phyloP scores from a whole-genome alignment of 768 basidiomycete genomes.

The Kwoniella newhampshirensis region DNA sequence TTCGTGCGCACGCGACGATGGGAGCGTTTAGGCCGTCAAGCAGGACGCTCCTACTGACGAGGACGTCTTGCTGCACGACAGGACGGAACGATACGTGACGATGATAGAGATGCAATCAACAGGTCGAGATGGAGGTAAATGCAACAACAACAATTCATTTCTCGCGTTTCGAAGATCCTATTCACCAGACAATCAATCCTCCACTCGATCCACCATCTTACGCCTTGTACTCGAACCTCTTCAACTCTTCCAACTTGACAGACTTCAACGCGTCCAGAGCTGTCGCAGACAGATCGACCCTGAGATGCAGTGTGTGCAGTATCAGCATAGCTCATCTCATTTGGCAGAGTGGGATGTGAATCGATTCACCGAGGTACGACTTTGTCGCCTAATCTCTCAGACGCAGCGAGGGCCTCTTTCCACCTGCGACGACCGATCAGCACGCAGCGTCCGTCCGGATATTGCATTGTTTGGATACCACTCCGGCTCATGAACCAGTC shows the following conservation, averaged over 20 bases:
- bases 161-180: background rate
- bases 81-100: no score
- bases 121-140: no score
- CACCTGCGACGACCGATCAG: constrained; percentile 28
- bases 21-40: no score
- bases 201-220: background rate
- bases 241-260: constrained; percentile 46
- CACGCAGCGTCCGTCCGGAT: no score
- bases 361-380: constrained; percentile 40
- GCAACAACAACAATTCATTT: no score
- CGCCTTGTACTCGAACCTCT: constrained; percentile 34
- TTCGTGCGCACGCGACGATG: no score
- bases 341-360: background rate
- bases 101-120: no score
- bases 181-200: background rate
- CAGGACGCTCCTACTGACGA: no score
- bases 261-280: constrained; percentile 40
- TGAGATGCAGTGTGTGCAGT: constrained; percentile 8
- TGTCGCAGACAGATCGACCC: constrained; percentile 46
- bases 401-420: constrained; percentile 49
- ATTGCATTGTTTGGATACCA: no score
- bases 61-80: no score
- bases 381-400: constrained; percentile 33
- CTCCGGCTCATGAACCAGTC: no score
- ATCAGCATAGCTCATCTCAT: constrained; percentile 3